Percentiles rank a stretch among this genome's conserved stretches.
Conservation (phyloP, 2,329 filamentous ascomycete species). For the Geosmithia morbida region DNA sequence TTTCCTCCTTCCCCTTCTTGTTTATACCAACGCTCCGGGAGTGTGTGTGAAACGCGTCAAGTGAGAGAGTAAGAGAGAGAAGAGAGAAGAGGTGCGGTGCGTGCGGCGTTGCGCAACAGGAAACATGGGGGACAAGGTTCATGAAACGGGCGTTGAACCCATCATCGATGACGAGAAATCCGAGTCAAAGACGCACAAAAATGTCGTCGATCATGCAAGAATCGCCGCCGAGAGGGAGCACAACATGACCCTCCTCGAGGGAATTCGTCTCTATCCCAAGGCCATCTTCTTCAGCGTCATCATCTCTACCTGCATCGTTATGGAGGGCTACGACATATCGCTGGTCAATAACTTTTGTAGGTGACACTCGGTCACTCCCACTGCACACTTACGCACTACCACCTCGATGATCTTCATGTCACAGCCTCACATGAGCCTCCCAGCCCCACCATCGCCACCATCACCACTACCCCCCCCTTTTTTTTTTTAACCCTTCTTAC, state of each 20-base stretch:
- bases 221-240: slow-evolving; percentile 46
- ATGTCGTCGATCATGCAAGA: slow-evolving; percentile 18
- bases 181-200: slow-evolving; percentile 11
- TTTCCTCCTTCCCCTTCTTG: background rate
- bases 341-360: slow-evolving; percentile 69
- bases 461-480: background rate
- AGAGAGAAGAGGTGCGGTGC: too few species aligned
- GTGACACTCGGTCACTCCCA: too few species aligned
- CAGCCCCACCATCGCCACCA: background rate
- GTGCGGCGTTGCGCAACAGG: background rate
- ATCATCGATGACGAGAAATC: slow-evolving; percentile 4
- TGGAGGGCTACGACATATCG: slow-evolving; percentile 81
- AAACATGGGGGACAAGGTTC: background rate
- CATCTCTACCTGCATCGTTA: slow-evolving; percentile 81
- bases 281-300: slow-evolving; percentile 71
- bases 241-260: slow-evolving; percentile 59
- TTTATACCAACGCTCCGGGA: background rate
- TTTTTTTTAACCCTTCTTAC: background rate
- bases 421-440: background rate
- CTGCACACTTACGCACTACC: background rate
- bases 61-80: background rate
- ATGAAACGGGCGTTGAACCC: background rate
- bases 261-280: slow-evolving; percentile 72
- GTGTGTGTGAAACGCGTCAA: background rate
- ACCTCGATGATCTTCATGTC: background rate